Percentiles rank a stretch among this genome's conserved stretches.
These are phyloP conservation scores for Margaritispora aquatica DNA, from an alignment of 495 filamentous ascomycete genomes.

Conservation along the genomic window DNA sequence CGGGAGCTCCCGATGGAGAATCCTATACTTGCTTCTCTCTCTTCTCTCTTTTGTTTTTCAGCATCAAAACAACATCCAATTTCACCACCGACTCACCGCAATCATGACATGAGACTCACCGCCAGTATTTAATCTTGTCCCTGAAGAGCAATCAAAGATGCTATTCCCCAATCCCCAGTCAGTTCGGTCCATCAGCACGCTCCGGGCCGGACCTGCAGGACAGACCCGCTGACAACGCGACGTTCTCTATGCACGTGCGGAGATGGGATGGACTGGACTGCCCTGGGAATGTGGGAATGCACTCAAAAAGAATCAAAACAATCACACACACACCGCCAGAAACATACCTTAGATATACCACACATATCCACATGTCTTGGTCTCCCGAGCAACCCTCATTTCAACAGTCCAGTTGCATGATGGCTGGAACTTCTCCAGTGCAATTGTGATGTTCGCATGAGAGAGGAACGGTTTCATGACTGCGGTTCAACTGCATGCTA, in stretches of 20 bases:
- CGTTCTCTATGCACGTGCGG: slow-evolving; percentile 5
- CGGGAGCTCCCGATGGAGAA: too few relatives aligned
- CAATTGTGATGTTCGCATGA: too few relatives aligned
- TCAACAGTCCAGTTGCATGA: neutral
- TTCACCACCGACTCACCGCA: neutral
- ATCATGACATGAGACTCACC: neutral
- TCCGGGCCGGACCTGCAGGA: slow-evolving; percentile 10
- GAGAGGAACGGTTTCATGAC: neutral
- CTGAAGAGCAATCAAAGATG: too few relatives aligned
- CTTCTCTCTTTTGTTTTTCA: neutral
- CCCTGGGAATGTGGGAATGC: neutral
- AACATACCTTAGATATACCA: too few relatives aligned
- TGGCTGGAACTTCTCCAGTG: neutral
- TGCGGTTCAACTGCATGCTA: neutral
- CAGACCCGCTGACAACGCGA: neutral
- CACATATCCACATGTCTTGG: too few relatives aligned
- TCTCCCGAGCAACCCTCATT: neutral
- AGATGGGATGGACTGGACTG: neutral
- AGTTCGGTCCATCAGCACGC: slow-evolving; percentile 15
- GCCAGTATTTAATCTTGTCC: neutral
- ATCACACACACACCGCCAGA: too few relatives aligned
- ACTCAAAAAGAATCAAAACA: too few relatives aligned
- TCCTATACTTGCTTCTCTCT: neutral
- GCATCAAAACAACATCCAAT: neutral
- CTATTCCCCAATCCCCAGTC: too few relatives aligned